Evolutionary conservation across 2,329 filamentous ascomycete genomes (phyloP), one percentile per base, ranked within the genome.

Genomic region (Pleoardoris graminearum): DNA sequence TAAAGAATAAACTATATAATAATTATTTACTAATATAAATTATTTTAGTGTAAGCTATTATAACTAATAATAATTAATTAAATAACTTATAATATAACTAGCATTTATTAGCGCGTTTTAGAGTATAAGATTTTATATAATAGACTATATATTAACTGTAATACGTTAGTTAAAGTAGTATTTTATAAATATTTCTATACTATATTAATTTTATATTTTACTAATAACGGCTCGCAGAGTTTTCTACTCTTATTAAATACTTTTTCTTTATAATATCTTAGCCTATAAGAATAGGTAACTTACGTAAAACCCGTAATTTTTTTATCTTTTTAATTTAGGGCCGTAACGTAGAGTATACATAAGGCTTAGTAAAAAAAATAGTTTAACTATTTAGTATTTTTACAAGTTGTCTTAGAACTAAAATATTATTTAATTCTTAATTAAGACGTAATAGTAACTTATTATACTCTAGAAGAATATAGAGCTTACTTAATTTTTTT

Each of bases 191-290:
- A 12, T 35, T 35, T 12, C 55, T 39, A 44, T 35, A 12, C 14
- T 35, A 16, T 35, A 35, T 35, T 35, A 35, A 12, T 35, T 35
- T 16, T 35, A 16, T 35, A 35, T 35, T 4, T 5, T 16, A 5
- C 14, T 35, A 35, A 5, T 35, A 35, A 35, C n/a, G n/a, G 35
- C 30, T 50, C 6, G 30, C 39, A 16, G 27, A 41, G 68, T 70
- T 67, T 60, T 76, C 66, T 30, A 51, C 70, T 75, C 37, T 71
- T 51, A 51, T 76, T 74, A 45, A 76, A 73, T 5, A 60, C 69
- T 52, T 76, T 75, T n/a, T 67, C 67, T 59, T 44, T 59, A 21
- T 55, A 57, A 52, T 76, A 75, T 60, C 61, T 63, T 21, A 76
- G 66, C 22, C 37, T 51, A 53, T 76, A 75, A 11, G 60, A 67